A percentile compares a stretch with the other conserved stretches of the same genome.
Conservation (phyloP, 495 filamentous ascomycete species). For the Daldinia concentrica region DNA sequence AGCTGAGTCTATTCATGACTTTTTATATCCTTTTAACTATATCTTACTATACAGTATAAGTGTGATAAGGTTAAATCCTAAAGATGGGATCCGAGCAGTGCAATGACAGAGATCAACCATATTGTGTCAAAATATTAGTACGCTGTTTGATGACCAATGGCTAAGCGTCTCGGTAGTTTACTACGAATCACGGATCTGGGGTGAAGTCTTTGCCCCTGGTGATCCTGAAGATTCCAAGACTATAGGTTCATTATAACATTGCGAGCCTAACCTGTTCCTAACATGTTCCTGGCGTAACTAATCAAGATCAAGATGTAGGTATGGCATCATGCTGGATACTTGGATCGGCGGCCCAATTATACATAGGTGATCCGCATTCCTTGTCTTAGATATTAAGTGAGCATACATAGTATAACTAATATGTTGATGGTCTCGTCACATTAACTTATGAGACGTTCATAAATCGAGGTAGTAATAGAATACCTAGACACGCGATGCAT, state of each 20-base stretch:
- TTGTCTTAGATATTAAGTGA: background rate
- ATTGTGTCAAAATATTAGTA: background rate
- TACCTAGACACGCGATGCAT: background rate
- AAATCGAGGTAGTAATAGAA: background rate
- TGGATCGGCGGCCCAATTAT: background rate
- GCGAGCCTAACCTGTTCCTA: conserved; percentile 36
- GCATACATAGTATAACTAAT: background rate
- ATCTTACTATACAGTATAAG: conserved; percentile 1
- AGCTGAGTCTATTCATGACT: conserved; percentile 12
- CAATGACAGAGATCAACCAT: background rate
- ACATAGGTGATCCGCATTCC: background rate
- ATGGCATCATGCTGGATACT: conserved; percentile 12
- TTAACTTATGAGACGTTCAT: background rate
- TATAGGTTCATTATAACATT: conserved; percentile 21
- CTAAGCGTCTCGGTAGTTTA: conserved; percentile 18
- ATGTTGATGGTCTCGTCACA: background rate
- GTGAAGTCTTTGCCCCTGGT: conserved; percentile 20
- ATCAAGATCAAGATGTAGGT: too few relatives aligned
- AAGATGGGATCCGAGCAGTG: background rate
- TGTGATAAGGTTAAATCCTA: background rate
- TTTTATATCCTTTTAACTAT: background rate
- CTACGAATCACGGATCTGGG: background rate
- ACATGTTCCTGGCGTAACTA: conserved; percentile 21
- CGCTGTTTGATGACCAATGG: background rate
- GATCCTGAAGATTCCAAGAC: conserved; percentile 27